A percentile compares a stretch with the other conserved stretches of the same genome.
Evolutionary conservation across 192 early-diverging fungal species (phyloP).

Genomic region (Glomus cerebriforme): DNA sequence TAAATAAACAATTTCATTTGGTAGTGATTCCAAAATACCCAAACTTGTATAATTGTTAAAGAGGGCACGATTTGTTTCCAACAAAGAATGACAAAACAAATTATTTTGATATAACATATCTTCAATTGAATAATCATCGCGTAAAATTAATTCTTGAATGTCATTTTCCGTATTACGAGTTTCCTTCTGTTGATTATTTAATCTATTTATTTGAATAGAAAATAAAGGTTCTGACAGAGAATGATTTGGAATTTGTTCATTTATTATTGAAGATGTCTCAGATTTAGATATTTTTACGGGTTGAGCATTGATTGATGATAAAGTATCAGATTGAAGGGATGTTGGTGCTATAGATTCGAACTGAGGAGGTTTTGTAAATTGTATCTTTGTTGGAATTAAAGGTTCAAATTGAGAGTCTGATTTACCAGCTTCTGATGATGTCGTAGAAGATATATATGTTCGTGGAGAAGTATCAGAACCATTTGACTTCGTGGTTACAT

Average conservation of each 20-base stretch:
- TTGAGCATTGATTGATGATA: background rate
- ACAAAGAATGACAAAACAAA: background rate
- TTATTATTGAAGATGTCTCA: background rate
- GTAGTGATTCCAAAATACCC: background rate
- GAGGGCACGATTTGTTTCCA: background rate
- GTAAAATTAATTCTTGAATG: background rate
- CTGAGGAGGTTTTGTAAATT: background rate
- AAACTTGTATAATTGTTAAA: background rate
- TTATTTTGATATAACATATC: background rate
- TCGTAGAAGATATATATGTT: background rate
- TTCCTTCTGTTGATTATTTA: background rate
- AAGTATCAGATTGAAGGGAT: background rate
- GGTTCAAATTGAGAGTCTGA: background rate
- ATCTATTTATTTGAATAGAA: background rate
- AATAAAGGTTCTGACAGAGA: background rate
- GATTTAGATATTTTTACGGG: background rate
- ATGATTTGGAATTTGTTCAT: background rate
- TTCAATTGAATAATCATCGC: background rate
- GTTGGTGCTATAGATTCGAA: background rate
- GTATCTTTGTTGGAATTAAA: background rate
- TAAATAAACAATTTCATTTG: background rate
- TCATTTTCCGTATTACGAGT: too few relatives aligned
- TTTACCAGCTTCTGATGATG: background rate
- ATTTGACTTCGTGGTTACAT: background rate
- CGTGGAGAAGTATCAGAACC: background rate